Evolutionary conservation across 192 early-diverging fungal species (phyloP).

Genomic region (Mortierella claussenii): DNA sequence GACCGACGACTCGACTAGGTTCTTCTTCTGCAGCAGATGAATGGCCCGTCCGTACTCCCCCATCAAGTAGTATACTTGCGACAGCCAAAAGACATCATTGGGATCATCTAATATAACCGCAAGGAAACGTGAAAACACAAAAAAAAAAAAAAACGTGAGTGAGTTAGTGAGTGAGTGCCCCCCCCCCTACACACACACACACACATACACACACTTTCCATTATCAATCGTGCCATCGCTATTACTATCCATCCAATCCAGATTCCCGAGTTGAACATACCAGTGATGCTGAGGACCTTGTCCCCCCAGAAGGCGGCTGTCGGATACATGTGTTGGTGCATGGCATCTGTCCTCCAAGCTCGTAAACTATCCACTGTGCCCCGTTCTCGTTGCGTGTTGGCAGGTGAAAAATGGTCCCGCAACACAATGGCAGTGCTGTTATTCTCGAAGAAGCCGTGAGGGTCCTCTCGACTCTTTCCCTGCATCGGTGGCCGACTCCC

Average conservation of each 20-base stretch:
- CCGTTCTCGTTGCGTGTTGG: slow-evolving; percentile 12
- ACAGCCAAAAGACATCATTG: slow-evolving; percentile 61
- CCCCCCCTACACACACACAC: background rate
- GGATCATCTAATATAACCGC: slow-evolving; percentile 47
- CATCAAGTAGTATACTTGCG: slow-evolving; percentile 59
- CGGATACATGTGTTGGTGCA: slow-evolving; percentile 59
- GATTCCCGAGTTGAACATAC: slow-evolving; percentile 56
- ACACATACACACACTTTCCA: too few relatives aligned
- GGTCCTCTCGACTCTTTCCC: background rate
- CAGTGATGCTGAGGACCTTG: slow-evolving; percentile 68
- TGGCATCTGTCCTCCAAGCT: slow-evolving; percentile 62
- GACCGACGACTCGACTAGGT: slow-evolving; percentile 53
- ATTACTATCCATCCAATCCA: too few relatives aligned
- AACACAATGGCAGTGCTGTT: background rate
- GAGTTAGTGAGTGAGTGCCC: too few relatives aligned
- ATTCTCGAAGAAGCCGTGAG: slow-evolving; percentile 12
- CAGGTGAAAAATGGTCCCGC: slow-evolving; percentile 22
- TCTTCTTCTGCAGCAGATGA: slow-evolving; percentile 57
- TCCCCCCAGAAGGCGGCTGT: slow-evolving; percentile 76
- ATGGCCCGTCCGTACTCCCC: slow-evolving; percentile 60
- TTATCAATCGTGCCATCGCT: too few relatives aligned
- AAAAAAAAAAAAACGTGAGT: too few relatives aligned
- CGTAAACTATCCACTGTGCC: slow-evolving; percentile 58
- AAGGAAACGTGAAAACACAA: too few relatives aligned
- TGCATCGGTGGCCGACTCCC: background rate